Evolutionary conservation across 2,329 filamentous ascomycete genomes (phyloP), one percentile per base, ranked within the genome.

Genomic region (Raffaelea ambrosiae): DNA sequence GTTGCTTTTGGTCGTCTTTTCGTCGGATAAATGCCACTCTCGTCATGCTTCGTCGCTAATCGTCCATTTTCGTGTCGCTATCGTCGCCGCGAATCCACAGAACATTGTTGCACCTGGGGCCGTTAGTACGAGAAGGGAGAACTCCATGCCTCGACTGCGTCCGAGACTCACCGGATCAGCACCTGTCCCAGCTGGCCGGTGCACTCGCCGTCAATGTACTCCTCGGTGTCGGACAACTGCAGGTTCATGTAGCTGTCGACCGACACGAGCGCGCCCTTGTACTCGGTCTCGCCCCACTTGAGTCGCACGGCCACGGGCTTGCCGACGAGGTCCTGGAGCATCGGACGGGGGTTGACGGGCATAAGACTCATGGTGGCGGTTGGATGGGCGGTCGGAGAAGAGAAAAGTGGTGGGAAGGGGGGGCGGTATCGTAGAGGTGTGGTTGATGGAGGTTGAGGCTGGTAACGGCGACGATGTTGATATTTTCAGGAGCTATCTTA

Each of bases 161-260:
- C 22, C 33, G 46, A 14, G 36, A 46, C 45, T 60, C 68, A 94
- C 85, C 91, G 76, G 61, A 98, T 97, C 59, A 98, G 68, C 41
- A 98, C 90, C 68, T 95, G 86, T 7, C 93, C 93, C 55, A 98
- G 70, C 43, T 80, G 80, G 49, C 89, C 91, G 33, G 85, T 88
- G 64, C 81, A 83, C 76, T 94, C 86, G 57, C 88, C 84, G 63
- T 89, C 82, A 61, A 95, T 86, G 69, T 84, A 96, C 68, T 98
- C 93, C 69, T 95, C 87, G 45, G 91, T 90, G 59, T 85, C 84
- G 56, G 83, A 82, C 54, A 98, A 79, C 71, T 97, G 89, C 55
- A 98, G 83, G 73, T 98, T 98, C 91, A 98, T 97, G 74, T 98
- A 98, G 63, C 86, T 89, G 72, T 98, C 93, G 62, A 95, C 87